Evolutionary conservation across 202 grass and related monocot genomes (phyloP), one percentile per base, ranked within the genome.

Genomic region (Zizania palustris): DNA sequence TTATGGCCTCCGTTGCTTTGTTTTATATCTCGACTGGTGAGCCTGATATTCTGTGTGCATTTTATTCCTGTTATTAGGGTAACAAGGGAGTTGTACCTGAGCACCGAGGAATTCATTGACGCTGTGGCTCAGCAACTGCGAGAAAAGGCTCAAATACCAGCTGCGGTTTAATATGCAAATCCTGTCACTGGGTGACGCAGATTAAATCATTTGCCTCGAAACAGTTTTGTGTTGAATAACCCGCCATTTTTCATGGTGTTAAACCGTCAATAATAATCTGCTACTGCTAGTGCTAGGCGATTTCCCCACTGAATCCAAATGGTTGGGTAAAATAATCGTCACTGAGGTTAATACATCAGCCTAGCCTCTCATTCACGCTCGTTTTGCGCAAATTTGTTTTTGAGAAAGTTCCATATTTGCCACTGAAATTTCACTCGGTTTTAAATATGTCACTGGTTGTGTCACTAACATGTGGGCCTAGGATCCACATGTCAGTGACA

Each of bases 71-170:
- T 79, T 69, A 12, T 20, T 67, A 97, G 93, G 78, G 86, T 97
- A 50, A 81, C 88, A 45, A 93, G 84, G 88, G 86, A 91, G 63
- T 74, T 64, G 79, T 93, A 97, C 71, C 58, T 93, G 16, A 97
- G 67, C 78, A 97, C 93, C 0, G 90, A 97, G 33, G 90, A 97
- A 76, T 97, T 93, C 71, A 87, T 97, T 22, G 85, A 97, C 13
- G 85, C 93, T 60, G 93, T 93, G 4, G 81, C 88, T 42, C 84
- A 85, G 21, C 80, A 79, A 63, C 77, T 93, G 45, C 75, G 16
- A 28, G 90, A 75, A 45, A 97, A 93, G 76, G 88, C 83, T 65
- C 68, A 86, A 45, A 34, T 59, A 6, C 76, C 80, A 62, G 51
- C 77, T 33, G 84, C 21, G 0, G 34, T 63, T 46, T 82, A 78